Conservation (phyloP, 768 basidiomycete genomes). For the Cyclocybe cylindracea region DNA sequence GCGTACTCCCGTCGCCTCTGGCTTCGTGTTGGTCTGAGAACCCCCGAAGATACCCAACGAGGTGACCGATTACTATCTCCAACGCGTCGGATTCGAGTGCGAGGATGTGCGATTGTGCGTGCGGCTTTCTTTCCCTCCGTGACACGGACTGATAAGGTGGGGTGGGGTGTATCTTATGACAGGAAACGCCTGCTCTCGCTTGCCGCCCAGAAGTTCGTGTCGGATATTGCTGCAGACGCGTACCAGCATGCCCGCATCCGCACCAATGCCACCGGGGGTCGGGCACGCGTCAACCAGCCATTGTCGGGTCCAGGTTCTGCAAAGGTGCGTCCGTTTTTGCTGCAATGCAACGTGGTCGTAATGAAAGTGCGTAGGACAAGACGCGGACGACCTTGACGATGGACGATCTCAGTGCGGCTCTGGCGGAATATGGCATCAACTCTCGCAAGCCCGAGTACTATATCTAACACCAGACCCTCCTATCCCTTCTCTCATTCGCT, state of each 20-base stretch:
- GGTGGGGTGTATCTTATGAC: conserved; percentile 3
- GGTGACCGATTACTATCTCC: conserved; percentile 96
- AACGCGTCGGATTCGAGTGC: conserved; percentile 94
- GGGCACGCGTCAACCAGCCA: conserved; percentile 63
- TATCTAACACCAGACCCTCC: conserved; percentile 51
- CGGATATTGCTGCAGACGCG: conserved; percentile 94
- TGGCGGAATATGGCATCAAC: conserved; percentile 95
- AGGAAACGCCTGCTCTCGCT: conserved; percentile 94
- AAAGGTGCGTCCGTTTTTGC: conserved; percentile 42
- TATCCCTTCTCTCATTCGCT: not conserved
- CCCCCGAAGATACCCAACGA: conserved; percentile 86
- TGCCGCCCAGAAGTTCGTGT: conserved; percentile 97
- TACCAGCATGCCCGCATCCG: conserved; percentile 97
- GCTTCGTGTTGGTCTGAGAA: not conserved
- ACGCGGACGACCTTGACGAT: conserved; percentile 94
- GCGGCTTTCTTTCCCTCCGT: too few species aligned
- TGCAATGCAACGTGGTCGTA: not conserved
- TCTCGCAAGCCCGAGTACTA: conserved; percentile 94
- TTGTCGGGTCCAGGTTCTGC: conserved; percentile 57
- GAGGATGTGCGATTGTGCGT: conserved; percentile 86
- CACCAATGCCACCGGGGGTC: conserved; percentile 79
- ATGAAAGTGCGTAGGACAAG: conserved; percentile 59
- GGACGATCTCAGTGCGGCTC: conserved; percentile 93
- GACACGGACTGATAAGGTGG: too few species aligned
- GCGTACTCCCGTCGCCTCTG: conserved; percentile 23